Evolutionary conservation across 768 basidiomycete genomes (phyloP).

Genomic region (Phylloporus sp.): DNA sequence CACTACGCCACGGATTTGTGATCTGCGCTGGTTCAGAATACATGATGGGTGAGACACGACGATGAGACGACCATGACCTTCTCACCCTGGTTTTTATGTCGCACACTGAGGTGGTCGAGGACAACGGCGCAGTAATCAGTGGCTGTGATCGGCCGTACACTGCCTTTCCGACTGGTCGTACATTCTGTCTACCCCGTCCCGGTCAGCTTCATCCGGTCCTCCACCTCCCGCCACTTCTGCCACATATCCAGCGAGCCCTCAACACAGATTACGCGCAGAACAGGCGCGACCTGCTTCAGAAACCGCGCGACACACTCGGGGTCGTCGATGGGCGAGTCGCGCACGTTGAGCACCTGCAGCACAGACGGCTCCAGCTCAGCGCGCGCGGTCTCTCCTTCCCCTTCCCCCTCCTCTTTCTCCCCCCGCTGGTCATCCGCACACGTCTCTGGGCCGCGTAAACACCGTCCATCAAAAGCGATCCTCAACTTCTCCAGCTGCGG

Average conservation of each 20-base stretch:
- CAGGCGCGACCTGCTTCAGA: slow-evolving; percentile 22
- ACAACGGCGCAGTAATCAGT: background rate
- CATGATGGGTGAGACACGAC: too few relatives aligned
- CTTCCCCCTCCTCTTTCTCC: background rate
- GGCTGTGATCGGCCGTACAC: slow-evolving; percentile 7
- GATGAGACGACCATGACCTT: too few relatives aligned
- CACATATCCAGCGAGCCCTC: slow-evolving; percentile 27
- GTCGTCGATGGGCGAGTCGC: slow-evolving; percentile 25
- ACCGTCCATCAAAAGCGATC: slow-evolving; percentile 26
- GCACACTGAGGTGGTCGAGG: background rate
- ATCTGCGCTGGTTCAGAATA: too few relatives aligned
- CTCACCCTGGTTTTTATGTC: too few relatives aligned
- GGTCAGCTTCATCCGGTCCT: background rate
- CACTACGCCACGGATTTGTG: slow-evolving; percentile 14
- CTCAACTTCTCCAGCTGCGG: slow-evolving; percentile 14
- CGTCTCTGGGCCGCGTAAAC: background rate
- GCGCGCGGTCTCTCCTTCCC: too few relatives aligned
- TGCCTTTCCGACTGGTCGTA: slow-evolving; percentile 3
- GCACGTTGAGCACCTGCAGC: slow-evolving; percentile 26
- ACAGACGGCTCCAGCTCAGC: background rate
- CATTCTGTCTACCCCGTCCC: slow-evolving; percentile 24
- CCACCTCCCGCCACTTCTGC: slow-evolving; percentile 20
- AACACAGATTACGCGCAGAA: slow-evolving; percentile 22
- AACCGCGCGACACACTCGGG: slow-evolving; percentile 22
- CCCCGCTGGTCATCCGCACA: background rate